phyloP scores from a whole-genome alignment of 2,329 filamentous ascomycete genomes.

The Camptophora hylomeconis region DNA sequence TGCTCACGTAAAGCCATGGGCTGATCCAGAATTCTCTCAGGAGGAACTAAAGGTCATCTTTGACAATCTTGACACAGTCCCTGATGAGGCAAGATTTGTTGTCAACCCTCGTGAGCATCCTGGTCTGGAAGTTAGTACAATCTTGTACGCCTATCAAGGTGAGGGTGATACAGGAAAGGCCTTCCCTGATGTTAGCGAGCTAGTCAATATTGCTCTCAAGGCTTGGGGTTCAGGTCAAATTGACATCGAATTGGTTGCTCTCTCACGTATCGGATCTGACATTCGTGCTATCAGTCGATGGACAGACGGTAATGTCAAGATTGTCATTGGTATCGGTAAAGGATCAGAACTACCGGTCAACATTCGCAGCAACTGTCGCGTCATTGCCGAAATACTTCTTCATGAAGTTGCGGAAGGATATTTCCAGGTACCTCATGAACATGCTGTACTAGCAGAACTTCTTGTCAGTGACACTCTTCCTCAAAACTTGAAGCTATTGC shows the following conservation, averaged over 20 bases:
- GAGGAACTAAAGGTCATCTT: slow-evolving; percentile 36
- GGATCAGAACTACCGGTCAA: slow-evolving; percentile 21
- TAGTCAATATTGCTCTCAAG: slow-evolving; percentile 23
- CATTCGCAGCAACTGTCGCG: slow-evolving; percentile 23
- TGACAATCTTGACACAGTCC: slow-evolving; percentile 28
- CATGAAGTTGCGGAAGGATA: slow-evolving; percentile 25
- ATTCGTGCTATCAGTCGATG: slow-evolving; percentile 24
- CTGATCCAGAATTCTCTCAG: slow-evolving; percentile 36
- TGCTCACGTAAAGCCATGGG: slow-evolving; percentile 30
- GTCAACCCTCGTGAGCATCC: slow-evolving; percentile 29
- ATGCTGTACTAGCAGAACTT: slow-evolving; percentile 23
- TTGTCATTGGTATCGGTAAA: slow-evolving; percentile 23
- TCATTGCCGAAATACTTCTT: slow-evolving; percentile 27
- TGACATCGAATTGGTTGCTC: slow-evolving; percentile 23
- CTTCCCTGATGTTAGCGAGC: slow-evolving; percentile 28
- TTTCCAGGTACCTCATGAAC: slow-evolving; percentile 24
- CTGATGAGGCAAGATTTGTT: slow-evolving; percentile 29
- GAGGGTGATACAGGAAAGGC: too few relatives aligned
- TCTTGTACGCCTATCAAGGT: slow-evolving; percentile 27
- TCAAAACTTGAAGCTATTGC: slow-evolving; percentile 13
- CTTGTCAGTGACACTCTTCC: slow-evolving; percentile 20
- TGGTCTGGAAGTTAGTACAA: slow-evolving; percentile 31
- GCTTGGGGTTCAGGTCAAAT: slow-evolving; percentile 23
- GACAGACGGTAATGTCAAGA: slow-evolving; percentile 17
- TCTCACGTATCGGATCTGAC: slow-evolving; percentile 21